Percentiles rank a stretch among this genome's conserved stretches.
Conservation (phyloP, 139 green algal genomes). For the Axilococcus clingmanii region DNA sequence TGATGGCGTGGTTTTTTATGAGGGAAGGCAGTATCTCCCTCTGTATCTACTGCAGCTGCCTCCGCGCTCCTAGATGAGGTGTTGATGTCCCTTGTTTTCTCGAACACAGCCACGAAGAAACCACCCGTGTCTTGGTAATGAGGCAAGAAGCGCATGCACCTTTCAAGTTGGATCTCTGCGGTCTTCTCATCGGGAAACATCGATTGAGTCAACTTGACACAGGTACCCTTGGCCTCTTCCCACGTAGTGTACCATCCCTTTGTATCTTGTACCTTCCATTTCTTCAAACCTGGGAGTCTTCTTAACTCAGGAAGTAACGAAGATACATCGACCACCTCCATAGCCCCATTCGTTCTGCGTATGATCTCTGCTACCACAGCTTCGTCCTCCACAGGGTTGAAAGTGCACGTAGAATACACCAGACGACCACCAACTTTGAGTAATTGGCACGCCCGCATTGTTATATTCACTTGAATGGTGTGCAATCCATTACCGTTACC, state of each 20-base stretch:
- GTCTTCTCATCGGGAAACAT: conserved; percentile 71
- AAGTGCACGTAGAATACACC: conserved; percentile 97
- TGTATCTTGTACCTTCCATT: conserved; percentile 69
- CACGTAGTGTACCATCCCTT: conserved; percentile 48
- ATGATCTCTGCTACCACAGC: conserved; percentile 91
- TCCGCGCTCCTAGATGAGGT: not conserved
- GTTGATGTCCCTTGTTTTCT: conserved; percentile 51
- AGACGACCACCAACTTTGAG: conserved; percentile 85
- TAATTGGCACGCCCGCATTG: conserved; percentile 65
- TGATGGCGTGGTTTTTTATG: not conserved
- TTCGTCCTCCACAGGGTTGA: conserved; percentile 98
- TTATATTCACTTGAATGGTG: conserved; percentile 76
- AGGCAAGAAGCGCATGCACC: conserved; percentile 93
- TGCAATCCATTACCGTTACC: conserved; percentile 83
- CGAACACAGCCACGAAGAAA: conserved; percentile 95
- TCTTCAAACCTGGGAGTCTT: conserved; percentile 54
- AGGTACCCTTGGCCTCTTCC: conserved; percentile 39
- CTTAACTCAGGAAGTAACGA: conserved; percentile 65
- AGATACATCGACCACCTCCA: conserved; percentile 83
- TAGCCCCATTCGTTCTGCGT: conserved; percentile 32
- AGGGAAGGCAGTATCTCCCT: conserved; percentile 17
- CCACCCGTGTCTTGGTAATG: conserved; percentile 93
- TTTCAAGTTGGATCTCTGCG: conserved; percentile 64
- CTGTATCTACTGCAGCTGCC: not conserved
- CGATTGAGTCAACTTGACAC: conserved; percentile 49